Base-by-base conservation (phyloP, 768 basidiomycete species). In the Pleurotus djamor region DNA sequence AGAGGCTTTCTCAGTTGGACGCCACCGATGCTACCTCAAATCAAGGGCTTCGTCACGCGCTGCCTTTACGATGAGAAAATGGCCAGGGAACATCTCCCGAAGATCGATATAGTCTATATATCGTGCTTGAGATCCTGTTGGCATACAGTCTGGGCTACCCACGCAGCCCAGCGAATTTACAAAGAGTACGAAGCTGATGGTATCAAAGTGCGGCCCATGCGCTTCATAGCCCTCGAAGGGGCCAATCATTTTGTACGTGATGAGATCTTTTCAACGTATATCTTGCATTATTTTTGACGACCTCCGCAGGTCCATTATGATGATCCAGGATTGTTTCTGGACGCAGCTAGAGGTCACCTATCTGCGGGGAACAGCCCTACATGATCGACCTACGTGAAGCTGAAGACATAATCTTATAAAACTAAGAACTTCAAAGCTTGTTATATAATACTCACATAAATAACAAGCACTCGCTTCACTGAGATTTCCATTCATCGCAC, bases 211-310 rank as follows among this genome's bases (percentile, higher is more conserved):
- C 63, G 72, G n/a, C 56, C 66, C 1, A 59, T 68, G 21, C 36
- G 60, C 9, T 72, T 73, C 57, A 12, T 68, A 5, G 45, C 63
- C 1, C 58, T 73, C 14, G 60, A 67, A 21, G 65, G 64, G 9
- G 69, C 63, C 3, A 75, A 77, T 62, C 75, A 77, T 58, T 73
- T 76, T 55, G 76, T 77, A 57, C 58, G 74, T 66, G n/a, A 47
- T 8, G 5, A 6, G 17, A n/a, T n/a, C n/a, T n/a, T n/a, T n/a
- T n/a, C n/a, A n/a, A n/a, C n/a, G n/a, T 16, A n/a, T 16, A 5
- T 5, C n/a, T 47, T 6, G 14, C 38, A 41, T 41, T 47, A 47
- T n/a, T 5, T 8, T n/a, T 16, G n/a, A 8, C 17, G n/a, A n/a
- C n/a, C n/a, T n/a, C n/a, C n/a, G n/a, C n/a, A 47, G 45, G 45